These are phyloP conservation scores for Trichoderma harzianum DNA, from an alignment of 2,329 filamentous ascomycete species.

Conservation along the genomic window DNA sequence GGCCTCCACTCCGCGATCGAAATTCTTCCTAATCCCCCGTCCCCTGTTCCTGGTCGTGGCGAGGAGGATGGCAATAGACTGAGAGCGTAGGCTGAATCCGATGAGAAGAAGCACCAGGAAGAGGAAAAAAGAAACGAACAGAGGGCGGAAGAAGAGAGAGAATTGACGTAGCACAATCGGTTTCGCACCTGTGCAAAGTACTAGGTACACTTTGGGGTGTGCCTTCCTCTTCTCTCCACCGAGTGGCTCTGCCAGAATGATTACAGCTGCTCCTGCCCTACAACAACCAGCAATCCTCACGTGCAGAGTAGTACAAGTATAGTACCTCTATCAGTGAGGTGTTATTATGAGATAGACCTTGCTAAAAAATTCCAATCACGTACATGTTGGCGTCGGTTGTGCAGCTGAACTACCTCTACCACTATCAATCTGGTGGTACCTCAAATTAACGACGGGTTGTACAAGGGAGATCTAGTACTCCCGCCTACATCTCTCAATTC, in stretches of 20 bases:
- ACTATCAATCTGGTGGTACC: neutral
- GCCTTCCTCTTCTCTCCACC: neutral
- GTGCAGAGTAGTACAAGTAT: neutral
- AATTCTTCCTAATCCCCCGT: neutral
- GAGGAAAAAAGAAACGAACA: neutral
- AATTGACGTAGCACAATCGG: neutral
- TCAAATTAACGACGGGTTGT: neutral
- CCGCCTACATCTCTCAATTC: neutral
- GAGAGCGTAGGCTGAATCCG: neutral
- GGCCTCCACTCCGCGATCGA: constrained; percentile 12
- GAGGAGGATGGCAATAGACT: neutral
- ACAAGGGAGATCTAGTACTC: neutral
- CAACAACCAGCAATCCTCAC: neutral
- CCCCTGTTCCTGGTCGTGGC: neutral
- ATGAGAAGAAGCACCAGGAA: neutral
- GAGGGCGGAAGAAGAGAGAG: neutral
- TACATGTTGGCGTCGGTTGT: neutral
- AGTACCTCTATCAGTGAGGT: neutral
- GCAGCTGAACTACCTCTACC: neutral
- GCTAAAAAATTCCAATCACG: neutral
- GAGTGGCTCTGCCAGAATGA: neutral
- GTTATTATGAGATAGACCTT: neutral
- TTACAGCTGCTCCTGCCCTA: neutral
- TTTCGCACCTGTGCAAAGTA: neutral
- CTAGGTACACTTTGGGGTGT: neutral